Evolutionary conservation across 2,329 filamentous ascomycete species (phyloP).

Genomic region (Didymella lethalis): DNA sequence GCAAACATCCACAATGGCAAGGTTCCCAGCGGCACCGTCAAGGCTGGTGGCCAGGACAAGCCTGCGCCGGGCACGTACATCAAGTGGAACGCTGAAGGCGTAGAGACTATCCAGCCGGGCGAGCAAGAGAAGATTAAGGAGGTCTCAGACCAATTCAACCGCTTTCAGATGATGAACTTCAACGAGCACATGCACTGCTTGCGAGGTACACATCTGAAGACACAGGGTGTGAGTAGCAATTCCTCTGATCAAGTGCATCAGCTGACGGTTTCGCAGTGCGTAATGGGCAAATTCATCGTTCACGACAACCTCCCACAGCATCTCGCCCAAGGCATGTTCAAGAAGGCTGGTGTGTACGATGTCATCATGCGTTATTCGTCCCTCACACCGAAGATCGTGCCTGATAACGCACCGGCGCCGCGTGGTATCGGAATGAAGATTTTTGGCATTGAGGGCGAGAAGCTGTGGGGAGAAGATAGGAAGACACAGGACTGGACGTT

Average conservation of each 20-base stretch:
- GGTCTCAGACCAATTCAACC: conserved; percentile 57
- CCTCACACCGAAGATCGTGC: conserved; percentile 37
- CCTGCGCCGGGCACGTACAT: conserved; percentile 49
- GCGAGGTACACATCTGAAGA: conserved; percentile 56
- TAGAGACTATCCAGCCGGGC: conserved; percentile 51
- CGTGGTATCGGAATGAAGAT: conserved; percentile 60
- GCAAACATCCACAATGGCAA: conserved; percentile 41
- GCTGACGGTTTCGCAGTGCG: conserved; percentile 27
- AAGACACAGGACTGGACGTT: conserved; percentile 58
- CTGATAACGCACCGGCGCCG: conserved; percentile 51
- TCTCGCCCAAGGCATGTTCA: conserved; percentile 49
- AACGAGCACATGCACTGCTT: conserved; percentile 50
- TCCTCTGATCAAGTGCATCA: not conserved
- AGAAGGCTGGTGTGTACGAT: conserved; percentile 34
- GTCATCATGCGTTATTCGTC: conserved; percentile 42
- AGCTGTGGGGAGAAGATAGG: conserved; percentile 39
- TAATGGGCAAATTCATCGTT: conserved; percentile 58
- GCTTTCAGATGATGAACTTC: conserved; percentile 56
- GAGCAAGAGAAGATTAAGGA: conserved; percentile 57
- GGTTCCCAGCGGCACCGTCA: conserved; percentile 35
- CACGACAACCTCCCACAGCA: conserved; percentile 54
- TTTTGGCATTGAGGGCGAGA: conserved; percentile 56
- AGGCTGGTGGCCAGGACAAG: conserved; percentile 35
- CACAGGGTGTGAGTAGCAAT: conserved; percentile 51
- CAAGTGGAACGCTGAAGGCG: conserved; percentile 52